Evolutionary conservation across 495 filamentous ascomycete genomes (phyloP).

Genomic region (Penicillium tannophilum): DNA sequence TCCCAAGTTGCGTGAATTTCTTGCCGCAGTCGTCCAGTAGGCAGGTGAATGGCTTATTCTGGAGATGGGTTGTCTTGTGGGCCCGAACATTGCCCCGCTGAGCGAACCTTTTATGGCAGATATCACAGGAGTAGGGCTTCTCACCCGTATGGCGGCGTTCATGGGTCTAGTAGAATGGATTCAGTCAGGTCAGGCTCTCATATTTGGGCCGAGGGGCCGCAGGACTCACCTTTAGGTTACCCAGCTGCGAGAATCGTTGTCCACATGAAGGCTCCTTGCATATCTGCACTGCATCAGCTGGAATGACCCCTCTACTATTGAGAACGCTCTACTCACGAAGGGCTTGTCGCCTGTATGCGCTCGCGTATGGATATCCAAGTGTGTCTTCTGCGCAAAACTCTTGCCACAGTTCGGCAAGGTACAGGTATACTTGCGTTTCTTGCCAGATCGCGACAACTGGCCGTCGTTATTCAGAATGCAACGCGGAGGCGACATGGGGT

Average conservation of each 20-base stretch:
- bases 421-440: slow-evolving; percentile 67
- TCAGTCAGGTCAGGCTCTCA: neutral
- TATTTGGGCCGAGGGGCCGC: too few species aligned
- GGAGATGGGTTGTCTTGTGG: slow-evolving; percentile 79
- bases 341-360: slow-evolving; percentile 91
- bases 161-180: slow-evolving; percentile 62
- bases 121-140: slow-evolving; percentile 80
- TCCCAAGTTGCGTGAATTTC: slow-evolving; percentile 85
- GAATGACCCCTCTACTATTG: neutral
- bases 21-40: slow-evolving; percentile 80
- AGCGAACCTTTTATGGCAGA: slow-evolving; percentile 80
- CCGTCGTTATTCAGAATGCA: slow-evolving; percentile 32
- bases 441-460: slow-evolving; percentile 35
- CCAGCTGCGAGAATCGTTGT: slow-evolving; percentile 82
- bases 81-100: slow-evolving; percentile 86
- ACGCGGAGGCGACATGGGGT: slow-evolving; percentile 32
- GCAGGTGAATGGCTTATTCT: slow-evolving; percentile 78
- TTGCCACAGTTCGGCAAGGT: slow-evolving; percentile 75
- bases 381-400: slow-evolving; percentile 88
- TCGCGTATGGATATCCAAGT: slow-evolving; percentile 87
- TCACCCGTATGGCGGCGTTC: slow-evolving; percentile 85
- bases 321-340: slow-evolving; percentile 63
- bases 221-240: slow-evolving; percentile 75
- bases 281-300: slow-evolving; percentile 46
- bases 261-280: slow-evolving; percentile 77